Conservation (phyloP, 1,284 basidiomycete species). For the Cronartium ribicola region DNA sequence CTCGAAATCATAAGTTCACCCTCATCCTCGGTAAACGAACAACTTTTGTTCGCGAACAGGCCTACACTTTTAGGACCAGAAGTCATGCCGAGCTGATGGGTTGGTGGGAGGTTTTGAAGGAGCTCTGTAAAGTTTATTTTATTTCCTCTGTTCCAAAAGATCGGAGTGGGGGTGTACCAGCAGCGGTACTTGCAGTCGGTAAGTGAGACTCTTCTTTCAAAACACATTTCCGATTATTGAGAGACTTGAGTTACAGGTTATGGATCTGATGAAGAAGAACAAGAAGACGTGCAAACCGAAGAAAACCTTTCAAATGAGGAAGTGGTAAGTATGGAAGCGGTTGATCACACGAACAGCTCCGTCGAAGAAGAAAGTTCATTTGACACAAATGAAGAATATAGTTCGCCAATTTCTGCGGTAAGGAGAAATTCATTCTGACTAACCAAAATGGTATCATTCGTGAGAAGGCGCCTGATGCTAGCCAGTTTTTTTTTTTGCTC, state of each 20-base stretch:
- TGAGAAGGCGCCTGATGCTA: no score
- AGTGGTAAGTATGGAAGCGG: background rate
- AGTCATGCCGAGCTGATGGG: slow-evolving; percentile 98
- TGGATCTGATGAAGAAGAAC: slow-evolving; percentile 55
- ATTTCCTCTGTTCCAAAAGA: slow-evolving; percentile 93
- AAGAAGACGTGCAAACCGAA: slow-evolving; percentile 58
- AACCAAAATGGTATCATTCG: no score
- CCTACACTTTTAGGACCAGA: slow-evolving; percentile 86
- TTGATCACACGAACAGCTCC: background rate
- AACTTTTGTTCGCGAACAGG: slow-evolving; percentile 56
- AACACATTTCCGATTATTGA: slow-evolving; percentile 62
- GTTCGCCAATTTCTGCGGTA: slow-evolving; percentile 1
- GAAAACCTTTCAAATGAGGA: background rate
- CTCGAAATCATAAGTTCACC: slow-evolving; percentile 52
- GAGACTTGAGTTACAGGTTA: slow-evolving; percentile 55
- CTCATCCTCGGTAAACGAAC: slow-evolving; percentile 46
- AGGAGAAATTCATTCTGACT: no score
- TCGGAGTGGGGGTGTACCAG: slow-evolving; percentile 83
- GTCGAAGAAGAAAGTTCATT: background rate
- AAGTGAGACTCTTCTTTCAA: slow-evolving; percentile 57
- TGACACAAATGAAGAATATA: background rate
- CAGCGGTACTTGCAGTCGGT: slow-evolving; percentile 82
- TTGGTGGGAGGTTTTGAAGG: slow-evolving; percentile 98
- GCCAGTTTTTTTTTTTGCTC: no score
- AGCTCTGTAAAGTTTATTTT: slow-evolving; percentile 92